These are phyloP conservation scores for Penicillium italicum DNA, from an alignment of 2,329 filamentous ascomycete genomes.

Conservation along the genomic window DNA sequence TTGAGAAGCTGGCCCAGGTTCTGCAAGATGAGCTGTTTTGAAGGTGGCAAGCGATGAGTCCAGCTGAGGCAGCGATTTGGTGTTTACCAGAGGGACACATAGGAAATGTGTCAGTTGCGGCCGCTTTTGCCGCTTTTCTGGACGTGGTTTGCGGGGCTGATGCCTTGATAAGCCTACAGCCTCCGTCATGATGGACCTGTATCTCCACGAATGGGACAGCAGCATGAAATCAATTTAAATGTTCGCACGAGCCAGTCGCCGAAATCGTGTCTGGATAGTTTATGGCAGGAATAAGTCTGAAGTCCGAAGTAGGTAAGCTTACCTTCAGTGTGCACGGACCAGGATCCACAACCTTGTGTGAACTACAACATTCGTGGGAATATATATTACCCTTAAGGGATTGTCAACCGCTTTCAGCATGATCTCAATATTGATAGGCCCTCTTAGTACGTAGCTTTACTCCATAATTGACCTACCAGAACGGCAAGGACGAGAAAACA, in stretches of 20 bases:
- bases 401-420: background rate
- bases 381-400: background rate
- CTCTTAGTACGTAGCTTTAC: background rate
- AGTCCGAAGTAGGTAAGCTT: background rate
- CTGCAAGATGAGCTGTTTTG: conserved; percentile 34
- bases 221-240: background rate
- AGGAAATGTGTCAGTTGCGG: conserved; percentile 46
- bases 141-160: conserved; percentile 10
- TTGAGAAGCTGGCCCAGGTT: background rate
- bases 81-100: conserved; percentile 59
- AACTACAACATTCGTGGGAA: background rate
- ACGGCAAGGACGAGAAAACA: background rate
- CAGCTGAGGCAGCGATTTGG: conserved; percentile 61
- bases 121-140: conserved; percentile 29
- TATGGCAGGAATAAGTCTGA: background rate
- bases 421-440: background rate
- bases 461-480: background rate
- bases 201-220: background rate
- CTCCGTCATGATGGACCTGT: conserved; percentile 11
- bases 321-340: background rate
- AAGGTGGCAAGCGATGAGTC: conserved; percentile 61
- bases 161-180: conserved; percentile 4
- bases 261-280: background rate
- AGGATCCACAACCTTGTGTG: conserved; percentile 1
- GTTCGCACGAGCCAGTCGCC: too few relatives aligned